Percentiles rank a stretch among this genome's conserved stretches.
phyloP scores from a whole-genome alignment of 1,284 basidiomycete genomes.

The Tausonia pullulans region DNA sequence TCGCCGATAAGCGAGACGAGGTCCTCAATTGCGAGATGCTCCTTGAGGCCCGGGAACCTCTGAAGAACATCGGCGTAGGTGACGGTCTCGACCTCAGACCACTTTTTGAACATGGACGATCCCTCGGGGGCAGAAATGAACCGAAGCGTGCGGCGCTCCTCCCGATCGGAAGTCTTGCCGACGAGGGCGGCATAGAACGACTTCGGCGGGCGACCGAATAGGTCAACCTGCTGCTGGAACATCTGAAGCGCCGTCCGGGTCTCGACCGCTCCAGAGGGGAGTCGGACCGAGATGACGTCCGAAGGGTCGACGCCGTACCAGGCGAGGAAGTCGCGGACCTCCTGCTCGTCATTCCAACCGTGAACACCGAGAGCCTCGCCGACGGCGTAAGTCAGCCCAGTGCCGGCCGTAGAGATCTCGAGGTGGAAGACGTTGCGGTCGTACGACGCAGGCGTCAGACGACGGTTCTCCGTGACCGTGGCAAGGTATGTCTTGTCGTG shows the following conservation, averaged over 20 bases:
- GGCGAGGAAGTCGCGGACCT: conserved; percentile 76
- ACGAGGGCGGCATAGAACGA: conserved; percentile 86
- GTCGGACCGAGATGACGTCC: conserved; percentile 68
- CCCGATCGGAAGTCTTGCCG: conserved; percentile 55
- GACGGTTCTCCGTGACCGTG: conserved; percentile 84
- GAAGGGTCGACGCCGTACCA: conserved; percentile 86
- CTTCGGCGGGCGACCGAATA: conserved; percentile 93
- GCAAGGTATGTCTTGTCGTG: conserved; percentile 87
- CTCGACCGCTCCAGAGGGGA: conserved; percentile 39
- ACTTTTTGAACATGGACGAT: conserved; percentile 82
- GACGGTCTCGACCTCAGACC: conserved; percentile 88
- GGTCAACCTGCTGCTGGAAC: conserved; percentile 90
- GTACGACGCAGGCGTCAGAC: conserved; percentile 87
- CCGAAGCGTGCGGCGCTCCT: conserved; percentile 70
- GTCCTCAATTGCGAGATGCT: conserved; percentile 47
- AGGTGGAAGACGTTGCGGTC: conserved; percentile 99
- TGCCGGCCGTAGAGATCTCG: conserved; percentile 85
- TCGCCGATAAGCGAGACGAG: conserved; percentile 50
- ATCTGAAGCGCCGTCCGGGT: conserved; percentile 91
- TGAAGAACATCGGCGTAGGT: conserved; percentile 81
- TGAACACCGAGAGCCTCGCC: conserved; percentile 95
- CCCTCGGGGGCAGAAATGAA: conserved; percentile 95
- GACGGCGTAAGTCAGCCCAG: conserved; percentile 87
- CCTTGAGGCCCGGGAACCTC: conserved; percentile 55
- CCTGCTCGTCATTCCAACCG: conserved; percentile 90